phyloP scores from a whole-genome alignment of 345 rosid species.

The Trapa incisa region DNA sequence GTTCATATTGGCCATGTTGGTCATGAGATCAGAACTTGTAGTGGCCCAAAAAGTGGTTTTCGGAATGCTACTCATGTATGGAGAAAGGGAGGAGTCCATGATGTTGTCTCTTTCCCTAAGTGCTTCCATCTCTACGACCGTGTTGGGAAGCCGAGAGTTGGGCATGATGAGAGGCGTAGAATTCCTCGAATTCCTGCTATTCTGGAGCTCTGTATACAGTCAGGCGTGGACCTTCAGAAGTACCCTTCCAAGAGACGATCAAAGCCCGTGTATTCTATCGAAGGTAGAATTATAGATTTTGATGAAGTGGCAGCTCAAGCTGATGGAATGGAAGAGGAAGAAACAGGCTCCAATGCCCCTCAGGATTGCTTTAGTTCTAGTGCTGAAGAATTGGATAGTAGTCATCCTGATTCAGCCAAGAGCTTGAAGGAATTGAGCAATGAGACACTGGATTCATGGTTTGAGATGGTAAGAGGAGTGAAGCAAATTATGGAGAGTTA shows the following conservation, averaged over 20 bases:
- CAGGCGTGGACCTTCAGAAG: constrained; percentile 58
- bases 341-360: not conserved
- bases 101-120: constrained; percentile 52
- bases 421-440: constrained; percentile 33
- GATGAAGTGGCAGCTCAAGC: constrained; percentile 36
- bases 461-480: constrained; percentile 55
- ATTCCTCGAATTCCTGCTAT: constrained; percentile 55
- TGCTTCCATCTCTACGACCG: constrained; percentile 78
- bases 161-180: constrained; percentile 42
- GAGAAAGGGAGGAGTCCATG: constrained; percentile 49
- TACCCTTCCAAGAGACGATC: constrained; percentile 60
- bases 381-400: constrained; percentile 10
- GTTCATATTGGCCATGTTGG: constrained; percentile 60
- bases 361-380: constrained; percentile 5
- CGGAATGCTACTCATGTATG: constrained; percentile 68
- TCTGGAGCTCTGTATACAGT: constrained; percentile 74
- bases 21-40: constrained; percentile 68
- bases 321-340: constrained; percentile 10
- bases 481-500: constrained; percentile 51
- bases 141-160: constrained; percentile 68
- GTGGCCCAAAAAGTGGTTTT: constrained; percentile 53
- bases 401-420: constrained; percentile 8
- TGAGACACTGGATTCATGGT: constrained; percentile 48
- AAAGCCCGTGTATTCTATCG: constrained; percentile 69
- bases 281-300: constrained; percentile 82